These are phyloP conservation scores for Sporothrix sp. DNA, from an alignment of 2,329 filamentous ascomycete genomes.

Conservation along the genomic window DNA sequence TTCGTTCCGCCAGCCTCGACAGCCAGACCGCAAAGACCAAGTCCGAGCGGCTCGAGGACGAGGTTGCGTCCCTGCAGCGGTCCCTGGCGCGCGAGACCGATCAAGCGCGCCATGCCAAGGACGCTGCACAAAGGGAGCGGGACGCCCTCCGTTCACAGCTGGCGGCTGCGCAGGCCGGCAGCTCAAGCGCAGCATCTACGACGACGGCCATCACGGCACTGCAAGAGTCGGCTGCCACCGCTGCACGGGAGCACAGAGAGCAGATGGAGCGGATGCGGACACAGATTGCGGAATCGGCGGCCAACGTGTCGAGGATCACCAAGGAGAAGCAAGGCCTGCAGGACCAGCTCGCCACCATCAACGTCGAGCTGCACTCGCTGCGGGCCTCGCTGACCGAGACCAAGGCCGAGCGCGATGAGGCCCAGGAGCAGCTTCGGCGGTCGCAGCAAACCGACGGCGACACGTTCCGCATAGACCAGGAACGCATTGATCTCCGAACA, in stretches of 20 bases:
- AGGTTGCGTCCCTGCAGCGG: conserved; percentile 62
- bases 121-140: conserved; percentile 36
- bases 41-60: conserved; percentile 60
- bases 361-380: conserved; percentile 50
- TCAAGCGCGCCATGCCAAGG: conserved; percentile 40
- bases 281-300: conserved; percentile 48
- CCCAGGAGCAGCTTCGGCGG: conserved; percentile 50
- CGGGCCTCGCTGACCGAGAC: conserved; percentile 46
- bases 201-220: conserved; percentile 19
- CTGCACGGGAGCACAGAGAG: conserved; percentile 28
- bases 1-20: conserved; percentile 57
- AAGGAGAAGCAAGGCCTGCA: conserved; percentile 55
- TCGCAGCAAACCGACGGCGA: conserved; percentile 47
- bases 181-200: neutral
- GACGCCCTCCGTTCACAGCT: conserved; percentile 37
- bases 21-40: conserved; percentile 54
- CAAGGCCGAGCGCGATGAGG: conserved; percentile 56
- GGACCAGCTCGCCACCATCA: conserved; percentile 50
- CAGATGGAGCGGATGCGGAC: conserved; percentile 44
- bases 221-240: conserved; percentile 18
- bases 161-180: conserved; percentile 21
- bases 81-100: conserved; percentile 56
- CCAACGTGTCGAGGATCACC: conserved; percentile 38
- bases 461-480: conserved; percentile 53
- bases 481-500: conserved; percentile 58